Evolutionary conservation across 352 stramenopile genomes (phyloP).

Genomic region (Phytophthora tentaculata): DNA sequence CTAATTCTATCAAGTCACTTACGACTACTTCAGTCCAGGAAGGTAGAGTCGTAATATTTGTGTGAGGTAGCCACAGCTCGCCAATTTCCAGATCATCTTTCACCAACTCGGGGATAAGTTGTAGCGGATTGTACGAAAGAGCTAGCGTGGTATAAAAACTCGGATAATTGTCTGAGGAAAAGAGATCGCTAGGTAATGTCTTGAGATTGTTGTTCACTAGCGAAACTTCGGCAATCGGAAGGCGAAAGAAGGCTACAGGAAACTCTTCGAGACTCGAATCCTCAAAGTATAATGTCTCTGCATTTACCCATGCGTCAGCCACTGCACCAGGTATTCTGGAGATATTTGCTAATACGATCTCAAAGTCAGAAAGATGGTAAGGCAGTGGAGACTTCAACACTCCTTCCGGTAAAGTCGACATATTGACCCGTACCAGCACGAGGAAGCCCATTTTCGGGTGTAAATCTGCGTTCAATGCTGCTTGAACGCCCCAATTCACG

Average conservation of each 20-base stretch:
- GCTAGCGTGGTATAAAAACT: background rate
- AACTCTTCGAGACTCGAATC: constrained; percentile 1
- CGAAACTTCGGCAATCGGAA: background rate
- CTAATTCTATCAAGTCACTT: background rate
- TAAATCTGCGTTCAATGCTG: constrained; percentile 32
- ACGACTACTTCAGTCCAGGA: background rate
- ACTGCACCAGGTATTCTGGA: constrained; percentile 31
- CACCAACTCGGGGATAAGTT: background rate
- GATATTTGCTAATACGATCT: constrained; percentile 42
- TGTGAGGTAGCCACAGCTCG: constrained; percentile 3
- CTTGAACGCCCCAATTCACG: constrained; percentile 33
- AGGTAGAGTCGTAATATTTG: background rate
- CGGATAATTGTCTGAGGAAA: background rate
- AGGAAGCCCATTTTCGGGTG: constrained; percentile 41
- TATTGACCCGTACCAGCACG: constrained; percentile 47
- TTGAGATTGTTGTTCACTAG: constrained; percentile 7
- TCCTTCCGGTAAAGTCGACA: constrained; percentile 43
- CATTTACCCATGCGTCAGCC: constrained; percentile 23
- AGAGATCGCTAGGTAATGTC: constrained; percentile 1
- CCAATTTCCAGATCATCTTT: background rate
- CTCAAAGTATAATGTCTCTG: constrained; percentile 5
- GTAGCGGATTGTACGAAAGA: constrained; percentile 7
- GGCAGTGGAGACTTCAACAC: constrained; percentile 36
- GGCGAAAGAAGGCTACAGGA: background rate
- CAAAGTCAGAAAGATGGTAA: constrained; percentile 42